Evolutionary conservation across 495 filamentous ascomycete species (phyloP).

Genomic region (Thozetella sp.): DNA sequence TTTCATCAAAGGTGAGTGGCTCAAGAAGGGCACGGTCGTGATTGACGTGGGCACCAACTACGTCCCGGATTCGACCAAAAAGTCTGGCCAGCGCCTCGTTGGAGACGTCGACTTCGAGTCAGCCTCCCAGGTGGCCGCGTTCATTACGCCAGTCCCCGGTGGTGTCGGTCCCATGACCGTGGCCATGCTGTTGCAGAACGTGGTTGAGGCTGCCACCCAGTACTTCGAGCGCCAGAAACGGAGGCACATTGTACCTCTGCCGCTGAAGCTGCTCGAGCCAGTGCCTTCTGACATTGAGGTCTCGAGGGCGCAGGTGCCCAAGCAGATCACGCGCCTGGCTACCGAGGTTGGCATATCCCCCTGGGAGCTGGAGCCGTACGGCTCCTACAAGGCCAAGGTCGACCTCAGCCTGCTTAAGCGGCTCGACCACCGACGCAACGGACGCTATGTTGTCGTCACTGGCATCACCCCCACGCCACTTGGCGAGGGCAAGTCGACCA

Average conservation of each 20-base stretch:
- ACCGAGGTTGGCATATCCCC: constrained; percentile 83
- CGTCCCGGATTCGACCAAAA: constrained; percentile 89
- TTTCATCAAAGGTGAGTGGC: constrained; percentile 92
- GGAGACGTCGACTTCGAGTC: constrained; percentile 94
- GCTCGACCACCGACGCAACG: constrained; percentile 82
- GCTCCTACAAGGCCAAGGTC: constrained; percentile 93
- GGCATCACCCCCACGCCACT: constrained; percentile 98
- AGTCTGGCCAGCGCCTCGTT: constrained; percentile 90
- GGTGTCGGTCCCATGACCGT: constrained; percentile 99
- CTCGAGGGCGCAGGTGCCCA: constrained; percentile 86
- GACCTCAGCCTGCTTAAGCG: constrained; percentile 80
- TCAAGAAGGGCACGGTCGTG: constrained; percentile 91
- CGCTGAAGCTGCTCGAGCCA: constrained; percentile 70
- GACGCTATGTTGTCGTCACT: constrained; percentile 87
- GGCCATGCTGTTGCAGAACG: constrained; percentile 94
- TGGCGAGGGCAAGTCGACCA: constrained; percentile 97
- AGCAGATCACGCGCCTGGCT: constrained; percentile 81
- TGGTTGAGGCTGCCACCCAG: constrained; percentile 77
- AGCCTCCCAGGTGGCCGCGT: constrained; percentile 83
- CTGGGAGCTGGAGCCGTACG: constrained; percentile 91
- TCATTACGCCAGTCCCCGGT: constrained; percentile 95
- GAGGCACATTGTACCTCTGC: constrained; percentile 75
- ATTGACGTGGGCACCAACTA: constrained; percentile 99
- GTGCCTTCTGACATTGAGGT: constrained; percentile 95
- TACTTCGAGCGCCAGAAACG: constrained; percentile 83